Evolutionary conservation across 106 monocot species (phyloP).

Genomic region (Triglochin maritima): DNA sequence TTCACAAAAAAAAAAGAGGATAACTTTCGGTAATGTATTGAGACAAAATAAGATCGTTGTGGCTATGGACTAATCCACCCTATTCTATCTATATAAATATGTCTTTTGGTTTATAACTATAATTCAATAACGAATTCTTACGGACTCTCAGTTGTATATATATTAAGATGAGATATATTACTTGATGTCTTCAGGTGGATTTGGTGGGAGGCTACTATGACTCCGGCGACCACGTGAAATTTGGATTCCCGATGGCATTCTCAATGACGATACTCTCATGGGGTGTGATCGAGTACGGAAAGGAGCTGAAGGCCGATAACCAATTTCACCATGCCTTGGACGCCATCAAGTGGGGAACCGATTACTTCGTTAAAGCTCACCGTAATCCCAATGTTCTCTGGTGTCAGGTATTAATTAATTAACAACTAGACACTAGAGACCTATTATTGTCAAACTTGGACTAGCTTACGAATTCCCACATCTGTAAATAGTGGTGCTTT

Average conservation of each 20-base stretch:
- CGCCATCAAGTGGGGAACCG: slow-evolving; percentile 87
- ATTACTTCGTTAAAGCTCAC: slow-evolving; percentile 87
- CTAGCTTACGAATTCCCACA: neutral
- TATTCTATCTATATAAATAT: no score
- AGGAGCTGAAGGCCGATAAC: slow-evolving; percentile 43
- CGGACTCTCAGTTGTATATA: neutral
- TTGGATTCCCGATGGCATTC: slow-evolving; percentile 83
- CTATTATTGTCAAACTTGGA: neutral
- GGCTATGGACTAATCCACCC: no score
- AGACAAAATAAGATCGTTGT: no score
- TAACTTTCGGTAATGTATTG: neutral
- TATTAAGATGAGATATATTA: neutral
- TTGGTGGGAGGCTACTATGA: slow-evolving; percentile 96
- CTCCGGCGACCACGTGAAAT: slow-evolving; percentile 91
- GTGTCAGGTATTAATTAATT: slow-evolving; percentile 42
- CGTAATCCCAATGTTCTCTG: slow-evolving; percentile 57
- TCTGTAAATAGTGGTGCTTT: no score
- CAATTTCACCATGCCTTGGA: slow-evolving; percentile 44
- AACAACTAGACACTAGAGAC: neutral
- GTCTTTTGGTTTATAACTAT: no score
- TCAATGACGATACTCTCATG: slow-evolving; percentile 69
- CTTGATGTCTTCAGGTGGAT: slow-evolving; percentile 37
- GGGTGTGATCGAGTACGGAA: slow-evolving; percentile 70
- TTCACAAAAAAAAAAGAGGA: no score
- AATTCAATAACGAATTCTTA: no score